Conservation (phyloP, 2,329 filamentous ascomycete genomes). For the Emericellopsis cladophorae region DNA sequence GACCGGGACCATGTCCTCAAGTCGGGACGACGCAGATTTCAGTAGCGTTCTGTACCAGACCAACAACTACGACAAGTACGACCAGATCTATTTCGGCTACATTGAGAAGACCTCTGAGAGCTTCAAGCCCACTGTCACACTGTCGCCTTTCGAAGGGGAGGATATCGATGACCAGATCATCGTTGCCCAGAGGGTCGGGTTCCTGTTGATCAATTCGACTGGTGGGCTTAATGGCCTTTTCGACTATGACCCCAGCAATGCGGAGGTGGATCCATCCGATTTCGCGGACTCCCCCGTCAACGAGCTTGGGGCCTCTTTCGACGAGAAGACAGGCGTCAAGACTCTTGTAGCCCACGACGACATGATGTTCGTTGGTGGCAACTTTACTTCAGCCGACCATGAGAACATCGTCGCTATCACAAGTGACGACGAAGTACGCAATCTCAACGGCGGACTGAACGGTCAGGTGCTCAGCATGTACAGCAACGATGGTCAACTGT, state of each 20-base stretch:
- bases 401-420: conserved; percentile 69
- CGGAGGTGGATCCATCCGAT: conserved; percentile 42
- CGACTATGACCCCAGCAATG: conserved; percentile 60
- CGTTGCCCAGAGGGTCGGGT: conserved; percentile 82
- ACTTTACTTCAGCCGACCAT: conserved; percentile 58
- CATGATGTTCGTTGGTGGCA: conserved; percentile 67
- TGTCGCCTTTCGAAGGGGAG: conserved; percentile 57
- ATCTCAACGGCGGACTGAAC: conserved; percentile 65
- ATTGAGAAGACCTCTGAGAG: conserved; percentile 61
- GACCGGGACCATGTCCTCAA: conserved; percentile 54
- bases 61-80: conserved; percentile 94
- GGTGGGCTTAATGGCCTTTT: conserved; percentile 82
- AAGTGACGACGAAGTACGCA: conserved; percentile 46
- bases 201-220: conserved; percentile 59
- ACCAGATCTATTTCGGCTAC: conserved; percentile 76
- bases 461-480: conserved; percentile 63
- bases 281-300: conserved; percentile 66
- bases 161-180: conserved; percentile 51
- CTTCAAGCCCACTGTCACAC: conserved; percentile 71
- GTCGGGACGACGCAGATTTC: conserved; percentile 31
- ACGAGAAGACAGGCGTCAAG: conserved; percentile 53
- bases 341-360: conserved; percentile 53
- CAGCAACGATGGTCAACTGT: conserved; percentile 53
- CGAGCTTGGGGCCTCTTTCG: conserved; percentile 58
- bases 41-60: conserved; percentile 68